Evolutionary conservation across 805 yeast genomes (phyloP).

Genomic region (Komagataella phaffii): DNA sequence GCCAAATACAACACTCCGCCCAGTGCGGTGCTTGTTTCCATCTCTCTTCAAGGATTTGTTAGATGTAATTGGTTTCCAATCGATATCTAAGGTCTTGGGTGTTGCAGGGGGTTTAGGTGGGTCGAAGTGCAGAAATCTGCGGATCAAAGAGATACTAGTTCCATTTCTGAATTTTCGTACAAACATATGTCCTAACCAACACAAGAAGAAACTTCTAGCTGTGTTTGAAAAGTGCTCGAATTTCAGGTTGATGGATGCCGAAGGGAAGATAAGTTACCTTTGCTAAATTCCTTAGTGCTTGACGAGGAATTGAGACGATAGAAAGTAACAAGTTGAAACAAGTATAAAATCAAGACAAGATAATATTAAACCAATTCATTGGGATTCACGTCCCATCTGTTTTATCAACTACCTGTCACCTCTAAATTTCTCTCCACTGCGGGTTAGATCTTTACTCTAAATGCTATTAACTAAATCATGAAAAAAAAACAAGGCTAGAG

Average conservation of each 20-base stretch:
- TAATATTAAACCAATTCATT: too few relatives aligned
- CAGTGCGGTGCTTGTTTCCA: conserved; percentile 4
- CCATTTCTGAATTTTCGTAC: neutral
- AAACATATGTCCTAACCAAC: neutral
- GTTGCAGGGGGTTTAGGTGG: conserved; percentile 13
- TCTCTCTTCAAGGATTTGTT: conserved; percentile 20
- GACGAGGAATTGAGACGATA: too few relatives aligned
- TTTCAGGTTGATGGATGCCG: neutral
- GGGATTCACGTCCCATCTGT: too few relatives aligned
- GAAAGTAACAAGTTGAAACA: too few relatives aligned
- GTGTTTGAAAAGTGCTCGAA: neutral
- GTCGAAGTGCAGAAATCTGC: neutral
- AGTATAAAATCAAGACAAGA: too few relatives aligned
- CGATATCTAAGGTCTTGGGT: conserved; percentile 57
- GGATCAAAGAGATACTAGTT: neutral
- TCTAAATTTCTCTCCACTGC: too few relatives aligned
- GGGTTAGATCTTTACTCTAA: too few relatives aligned
- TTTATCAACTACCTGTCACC: too few relatives aligned
- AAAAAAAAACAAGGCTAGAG: too few relatives aligned
- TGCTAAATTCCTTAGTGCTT: too few relatives aligned
- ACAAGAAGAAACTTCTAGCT: neutral
- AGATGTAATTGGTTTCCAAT: conserved; percentile 72
- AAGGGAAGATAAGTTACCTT: too few relatives aligned
- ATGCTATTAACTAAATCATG: too few relatives aligned
- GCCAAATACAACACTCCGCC: conserved; percentile 15